These are phyloP conservation scores for Aureobasidium pullulans DNA, from an alignment of 2,329 filamentous ascomycete genomes.

Conservation along the genomic window DNA sequence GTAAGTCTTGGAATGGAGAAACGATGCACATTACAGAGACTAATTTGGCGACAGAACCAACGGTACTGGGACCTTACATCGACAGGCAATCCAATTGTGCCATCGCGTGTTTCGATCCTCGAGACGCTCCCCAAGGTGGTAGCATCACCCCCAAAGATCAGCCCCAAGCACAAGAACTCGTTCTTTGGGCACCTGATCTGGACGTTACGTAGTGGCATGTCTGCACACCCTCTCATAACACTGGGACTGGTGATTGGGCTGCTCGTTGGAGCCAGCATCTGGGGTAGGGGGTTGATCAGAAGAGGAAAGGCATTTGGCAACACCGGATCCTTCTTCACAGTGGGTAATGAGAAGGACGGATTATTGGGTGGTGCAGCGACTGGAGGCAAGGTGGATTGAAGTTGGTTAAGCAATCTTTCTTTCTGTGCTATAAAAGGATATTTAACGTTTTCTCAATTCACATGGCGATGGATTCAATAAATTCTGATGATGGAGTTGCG, in stretches of 20 bases:
- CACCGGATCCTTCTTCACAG: conserved; percentile 53
- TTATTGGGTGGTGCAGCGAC: conserved; percentile 41
- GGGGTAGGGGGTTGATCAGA: conserved; percentile 25
- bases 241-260: conserved; percentile 52
- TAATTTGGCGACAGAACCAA: conserved; percentile 55
- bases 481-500: background rate
- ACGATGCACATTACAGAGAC: background rate
- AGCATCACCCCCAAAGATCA: conserved; percentile 61
- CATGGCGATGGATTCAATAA: no score
- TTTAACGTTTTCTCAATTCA: no score
- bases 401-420: background rate
- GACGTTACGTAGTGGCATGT: conserved; percentile 32
- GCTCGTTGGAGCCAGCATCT: conserved; percentile 20
- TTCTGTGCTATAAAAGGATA: conserved; percentile 1
- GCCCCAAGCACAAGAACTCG: conserved; percentile 69
- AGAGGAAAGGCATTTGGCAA: conserved; percentile 38
- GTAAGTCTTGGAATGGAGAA: conserved; percentile 51
- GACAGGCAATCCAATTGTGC: conserved; percentile 82
- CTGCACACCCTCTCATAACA: conserved; percentile 39
- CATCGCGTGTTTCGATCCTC: conserved; percentile 82
- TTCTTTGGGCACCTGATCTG: conserved; percentile 62
- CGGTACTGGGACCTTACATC: conserved; percentile 91
- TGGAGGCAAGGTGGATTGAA: conserved; percentile 23
- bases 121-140: conserved; percentile 73
- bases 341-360: conserved; percentile 63